Evolutionary conservation across 2,329 filamentous ascomycete species (phyloP).

Genomic region (Pestalotiopsis sp.): DNA sequence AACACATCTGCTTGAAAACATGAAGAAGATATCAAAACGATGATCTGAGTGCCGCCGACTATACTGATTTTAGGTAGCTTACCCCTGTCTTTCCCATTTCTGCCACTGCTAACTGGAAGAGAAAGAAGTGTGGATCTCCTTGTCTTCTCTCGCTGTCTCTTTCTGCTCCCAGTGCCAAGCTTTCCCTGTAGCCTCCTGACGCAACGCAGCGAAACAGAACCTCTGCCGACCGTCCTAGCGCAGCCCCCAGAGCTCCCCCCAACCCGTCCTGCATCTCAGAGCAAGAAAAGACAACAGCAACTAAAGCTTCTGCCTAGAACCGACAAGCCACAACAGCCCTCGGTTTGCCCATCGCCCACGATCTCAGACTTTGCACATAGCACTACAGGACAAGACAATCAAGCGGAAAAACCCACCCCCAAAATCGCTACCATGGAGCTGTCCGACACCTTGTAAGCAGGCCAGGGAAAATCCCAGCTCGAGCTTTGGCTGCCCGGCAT

Average conservation of each 20-base stretch:
- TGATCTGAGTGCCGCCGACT: no score
- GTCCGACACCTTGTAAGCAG: constrained; percentile 84
- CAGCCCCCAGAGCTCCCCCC: neutral
- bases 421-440: constrained; percentile 69
- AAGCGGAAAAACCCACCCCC: neutral
- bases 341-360: neutral
- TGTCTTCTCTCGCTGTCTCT: neutral
- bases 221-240: neutral
- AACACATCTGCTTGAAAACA: no score
- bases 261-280: neutral
- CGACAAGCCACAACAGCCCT: neutral
- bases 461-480: constrained; percentile 12
- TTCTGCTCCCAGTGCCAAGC: neutral
- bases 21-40: no score
- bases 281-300: neutral
- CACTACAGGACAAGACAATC: neutral
- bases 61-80: no score
- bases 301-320: constrained; percentile 6
- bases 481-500: constrained; percentile 5
- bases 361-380: neutral
- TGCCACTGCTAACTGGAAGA: neutral
- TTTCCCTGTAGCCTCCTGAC: neutral
- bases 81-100: no score
- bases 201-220: constrained; percentile 1
- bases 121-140: neutral